Evolutionary conservation across 2,329 filamentous ascomycete species (phyloP), one percentile per base, ranked within the genome.

Genomic region (Talaromyces sp.): DNA sequence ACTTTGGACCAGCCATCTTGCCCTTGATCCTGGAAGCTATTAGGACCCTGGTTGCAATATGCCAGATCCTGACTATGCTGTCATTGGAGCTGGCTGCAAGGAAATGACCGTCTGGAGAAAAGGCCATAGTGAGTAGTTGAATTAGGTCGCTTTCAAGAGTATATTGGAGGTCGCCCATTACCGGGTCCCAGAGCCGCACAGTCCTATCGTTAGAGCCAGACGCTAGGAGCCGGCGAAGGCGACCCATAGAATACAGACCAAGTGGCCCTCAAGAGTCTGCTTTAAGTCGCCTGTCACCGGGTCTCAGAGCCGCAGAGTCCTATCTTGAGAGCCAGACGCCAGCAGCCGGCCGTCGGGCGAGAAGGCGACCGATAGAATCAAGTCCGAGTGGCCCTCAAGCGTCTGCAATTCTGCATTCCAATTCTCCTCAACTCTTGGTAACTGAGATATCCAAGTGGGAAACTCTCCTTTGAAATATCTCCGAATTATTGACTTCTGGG

Each of bases 301-400:
- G 17, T 54, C 32, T 43, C 47, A 54, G 37, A 48, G 13, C 22
- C 43, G 35, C 9, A 49, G 9, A 9, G 24, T 30, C 11, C 41
- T 2, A 27, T 54, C 39, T 6, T 17, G 2, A 20, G 41, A 49
- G 27, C 33, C 20, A 10, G 46, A 46, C 6, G 51, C 46, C 4
- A 54, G 35, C 14, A 41, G 13, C 13, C 29, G 16, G 24, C 42
- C 14, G 27, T 54, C 46, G n/a, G 47, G 46, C 2, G 42, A 54
- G 19, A 49, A 49, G 16, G 19, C 3, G 49, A 58, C 19, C 29
- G 33, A 47, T 47, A 51, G 16, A 54, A 50, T 10, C 3, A 1
- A 29, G 30, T 13, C 24, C 6, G 16, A 67, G 57, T 53, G 56
- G 62, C 39, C 40, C 13, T 50, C 37, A 43, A 49, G 46, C 19